Conservation (phyloP, 192 early-diverging fungal species). For the Glomus cerebriforme region DNA sequence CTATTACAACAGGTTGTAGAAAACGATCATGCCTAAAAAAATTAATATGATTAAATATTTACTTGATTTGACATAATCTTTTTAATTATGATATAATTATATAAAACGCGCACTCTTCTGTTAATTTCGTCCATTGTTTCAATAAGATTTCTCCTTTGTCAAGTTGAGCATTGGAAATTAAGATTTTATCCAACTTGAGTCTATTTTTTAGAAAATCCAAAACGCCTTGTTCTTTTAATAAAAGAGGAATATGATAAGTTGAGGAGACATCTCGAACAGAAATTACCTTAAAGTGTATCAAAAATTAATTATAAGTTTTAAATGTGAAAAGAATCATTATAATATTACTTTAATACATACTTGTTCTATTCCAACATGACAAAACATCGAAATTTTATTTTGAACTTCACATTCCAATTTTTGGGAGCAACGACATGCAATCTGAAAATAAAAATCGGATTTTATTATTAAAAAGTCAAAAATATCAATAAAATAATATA, state of each 20-base stretch:
- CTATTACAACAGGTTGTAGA: slow-evolving; percentile 84
- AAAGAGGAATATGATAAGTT: slow-evolving; percentile 94
- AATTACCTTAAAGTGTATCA: slow-evolving; percentile 45
- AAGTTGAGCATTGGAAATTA: slow-evolving; percentile 54
- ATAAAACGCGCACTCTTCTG: slow-evolving; percentile 45
- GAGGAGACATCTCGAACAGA: slow-evolving; percentile 96
- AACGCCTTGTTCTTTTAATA: slow-evolving; percentile 85
- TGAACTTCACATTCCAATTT: slow-evolving; percentile 78
- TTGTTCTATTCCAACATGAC: slow-evolving; percentile 91
- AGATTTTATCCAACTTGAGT: slow-evolving; percentile 68
- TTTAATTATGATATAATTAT: background rate
- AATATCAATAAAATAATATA: background rate
- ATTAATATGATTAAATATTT: background rate
- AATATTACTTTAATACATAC: slow-evolving; percentile 46
- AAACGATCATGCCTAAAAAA: slow-evolving; percentile 68
- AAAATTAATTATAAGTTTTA: background rate
- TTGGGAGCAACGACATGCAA: slow-evolving; percentile 91
- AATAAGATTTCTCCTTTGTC: slow-evolving; percentile 67
- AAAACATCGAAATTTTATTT: slow-evolving; percentile 98
- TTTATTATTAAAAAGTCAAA: background rate
- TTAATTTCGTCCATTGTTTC: slow-evolving; percentile 86
- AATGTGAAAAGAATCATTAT: background rate
- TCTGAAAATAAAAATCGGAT: slow-evolving; percentile 38
- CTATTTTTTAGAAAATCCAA: slow-evolving; percentile 80
- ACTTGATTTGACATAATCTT: background rate